Evolutionary conservation across 1,139 yeast genomes (phyloP).

Genomic region (Nakaseomyces sp.): DNA sequence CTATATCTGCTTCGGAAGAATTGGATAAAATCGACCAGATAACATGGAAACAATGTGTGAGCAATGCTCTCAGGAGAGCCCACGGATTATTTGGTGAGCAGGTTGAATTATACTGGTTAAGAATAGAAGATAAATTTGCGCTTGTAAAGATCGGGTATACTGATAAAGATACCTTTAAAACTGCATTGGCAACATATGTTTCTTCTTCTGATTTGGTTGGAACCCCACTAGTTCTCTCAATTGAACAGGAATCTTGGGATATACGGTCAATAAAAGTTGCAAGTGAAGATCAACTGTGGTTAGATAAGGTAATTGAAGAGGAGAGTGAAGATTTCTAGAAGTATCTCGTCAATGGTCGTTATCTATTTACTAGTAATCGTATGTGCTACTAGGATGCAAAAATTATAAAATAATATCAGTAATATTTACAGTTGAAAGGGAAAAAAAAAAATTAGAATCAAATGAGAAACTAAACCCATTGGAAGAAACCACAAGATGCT

Average conservation of each 20-base stretch:
- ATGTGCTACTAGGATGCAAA: too few relatives aligned
- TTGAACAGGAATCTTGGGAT: conserved; percentile 16
- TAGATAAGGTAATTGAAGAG: conserved; percentile 19
- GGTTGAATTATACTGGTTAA: conserved; percentile 28
- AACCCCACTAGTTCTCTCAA: conserved; percentile 17
- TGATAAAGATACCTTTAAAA: conserved; percentile 27
- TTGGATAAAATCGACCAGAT: conserved; percentile 24
- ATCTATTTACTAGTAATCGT: not conserved
- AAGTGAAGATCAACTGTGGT: conserved; percentile 27
- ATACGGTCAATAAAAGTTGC: conserved; percentile 12
- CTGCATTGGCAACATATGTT: conserved; percentile 29
- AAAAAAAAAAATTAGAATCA: too few relatives aligned
- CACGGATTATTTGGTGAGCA: conserved; percentile 37
- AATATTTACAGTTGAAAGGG: too few relatives aligned
- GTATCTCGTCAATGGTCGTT: not conserved
- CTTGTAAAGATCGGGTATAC: conserved; percentile 24
- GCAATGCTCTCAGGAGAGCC: conserved; percentile 29
- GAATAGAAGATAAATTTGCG: conserved; percentile 21
- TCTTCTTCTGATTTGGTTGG: conserved; percentile 26
- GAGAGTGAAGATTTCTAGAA: conserved; percentile 7
- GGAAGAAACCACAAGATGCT: conserved; percentile 34
- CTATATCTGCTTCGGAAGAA: conserved; percentile 18
- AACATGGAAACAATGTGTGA: conserved; percentile 34
- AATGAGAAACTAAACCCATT: conserved; percentile 35
- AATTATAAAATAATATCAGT: too few relatives aligned